These are phyloP conservation scores for Yamadazyma phyllophila DNA, from an alignment of 805 yeast genomes.

Conservation along the genomic window DNA sequence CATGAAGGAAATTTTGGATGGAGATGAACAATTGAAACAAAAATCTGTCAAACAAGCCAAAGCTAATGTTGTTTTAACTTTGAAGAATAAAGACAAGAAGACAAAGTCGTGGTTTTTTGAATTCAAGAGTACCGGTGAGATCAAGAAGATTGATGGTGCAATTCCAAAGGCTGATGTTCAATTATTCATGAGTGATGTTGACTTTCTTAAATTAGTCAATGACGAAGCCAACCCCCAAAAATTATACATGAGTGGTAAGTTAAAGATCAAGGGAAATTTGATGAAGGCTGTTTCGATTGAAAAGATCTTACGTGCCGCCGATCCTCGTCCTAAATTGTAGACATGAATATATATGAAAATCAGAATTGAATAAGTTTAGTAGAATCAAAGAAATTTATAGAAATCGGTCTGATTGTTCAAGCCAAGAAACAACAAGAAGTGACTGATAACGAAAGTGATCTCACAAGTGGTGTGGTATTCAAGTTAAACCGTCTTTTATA, in stretches of 20 bases:
- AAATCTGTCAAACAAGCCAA: conserved; percentile 21
- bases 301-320: conserved; percentile 50
- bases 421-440: no score
- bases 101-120: conserved; percentile 61
- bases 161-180: conserved; percentile 54
- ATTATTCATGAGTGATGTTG: conserved; percentile 56
- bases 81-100: conserved; percentile 55
- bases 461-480: no score
- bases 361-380: no score
- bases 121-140: conserved; percentile 52
- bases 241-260: conserved; percentile 71
- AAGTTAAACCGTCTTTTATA: no score
- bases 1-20: conserved; percentile 23
- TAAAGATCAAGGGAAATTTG: conserved; percentile 80
- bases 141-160: conserved; percentile 36
- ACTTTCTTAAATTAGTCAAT: conserved; percentile 59
- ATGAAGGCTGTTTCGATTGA: conserved; percentile 79
- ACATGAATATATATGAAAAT: not conserved
- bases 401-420: no score
- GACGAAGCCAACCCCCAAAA: conserved; percentile 79
- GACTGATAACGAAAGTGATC: no score
- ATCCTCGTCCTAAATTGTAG: conserved; percentile 36
- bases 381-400: no score
- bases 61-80: conserved; percentile 37
- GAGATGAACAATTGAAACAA: conserved; percentile 18